Percentiles rank a stretch among this genome's conserved stretches.
Conservation (phyloP, 768 basidiomycete genomes). For the Boletus rubroflammeus region DNA sequence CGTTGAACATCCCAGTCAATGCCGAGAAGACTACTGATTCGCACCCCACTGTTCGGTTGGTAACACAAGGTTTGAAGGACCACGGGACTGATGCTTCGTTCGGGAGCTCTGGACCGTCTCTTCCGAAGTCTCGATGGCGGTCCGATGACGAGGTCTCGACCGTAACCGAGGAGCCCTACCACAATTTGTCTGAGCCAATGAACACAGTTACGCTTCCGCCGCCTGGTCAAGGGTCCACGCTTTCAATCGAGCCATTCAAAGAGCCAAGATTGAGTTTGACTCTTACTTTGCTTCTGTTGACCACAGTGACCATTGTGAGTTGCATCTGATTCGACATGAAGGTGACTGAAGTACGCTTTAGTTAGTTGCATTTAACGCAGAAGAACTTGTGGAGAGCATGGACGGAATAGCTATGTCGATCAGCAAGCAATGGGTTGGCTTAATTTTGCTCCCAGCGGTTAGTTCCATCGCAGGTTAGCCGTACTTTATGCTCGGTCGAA, state of each 20-base stretch:
- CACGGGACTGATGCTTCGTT: neutral
- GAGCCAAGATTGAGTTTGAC: slow-evolving; percentile 57
- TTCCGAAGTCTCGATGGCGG: slow-evolving; percentile 10
- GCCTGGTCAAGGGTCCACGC: slow-evolving; percentile 15
- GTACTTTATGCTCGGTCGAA: neutral
- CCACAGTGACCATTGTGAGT: slow-evolving; percentile 61
- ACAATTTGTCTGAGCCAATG: slow-evolving; percentile 10
- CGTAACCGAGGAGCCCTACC: neutral
- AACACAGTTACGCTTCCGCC: slow-evolving; percentile 11
- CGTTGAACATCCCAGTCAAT: neutral
- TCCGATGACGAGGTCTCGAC: slow-evolving; percentile 14
- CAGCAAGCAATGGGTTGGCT: slow-evolving; percentile 83
- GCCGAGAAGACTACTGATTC: slow-evolving; percentile 8
- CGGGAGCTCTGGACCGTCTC: slow-evolving; percentile 4
- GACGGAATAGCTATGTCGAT: slow-evolving; percentile 68
- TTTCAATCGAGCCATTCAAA: slow-evolving; percentile 31
- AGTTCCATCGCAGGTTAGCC: slow-evolving; percentile 71
- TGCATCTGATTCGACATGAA: neutral
- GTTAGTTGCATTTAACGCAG: slow-evolving; percentile 60
- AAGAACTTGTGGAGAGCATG: slow-evolving; percentile 81
- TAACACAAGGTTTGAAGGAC: slow-evolving; percentile 12
- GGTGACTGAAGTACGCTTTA: slow-evolving; percentile 16
- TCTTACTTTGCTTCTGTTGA: slow-evolving; percentile 53
- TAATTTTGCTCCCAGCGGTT: slow-evolving; percentile 85
- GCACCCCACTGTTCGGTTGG: slow-evolving; percentile 25